Conservation (phyloP, 2,329 filamentous ascomycete genomes). For the Dactylonectria macrodidyma region DNA sequence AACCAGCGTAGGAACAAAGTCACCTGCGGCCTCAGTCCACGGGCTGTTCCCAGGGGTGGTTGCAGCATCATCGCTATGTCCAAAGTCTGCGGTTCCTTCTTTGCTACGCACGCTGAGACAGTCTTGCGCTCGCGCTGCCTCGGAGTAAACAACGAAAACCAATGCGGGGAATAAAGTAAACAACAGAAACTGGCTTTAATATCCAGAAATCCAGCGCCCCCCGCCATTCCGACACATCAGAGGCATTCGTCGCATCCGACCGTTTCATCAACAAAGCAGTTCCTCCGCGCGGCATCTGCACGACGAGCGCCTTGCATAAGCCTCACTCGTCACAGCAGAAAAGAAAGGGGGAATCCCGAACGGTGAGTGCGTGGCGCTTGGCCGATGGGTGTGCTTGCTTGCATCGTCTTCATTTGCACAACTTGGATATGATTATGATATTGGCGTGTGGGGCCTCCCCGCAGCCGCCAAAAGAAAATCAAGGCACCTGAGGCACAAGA, state of each 20-base stretch:
- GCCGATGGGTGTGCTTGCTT: constrained; percentile 7
- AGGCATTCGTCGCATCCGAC: constrained; percentile 3
- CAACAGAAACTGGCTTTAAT: background rate
- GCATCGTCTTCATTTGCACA: constrained; percentile 26
- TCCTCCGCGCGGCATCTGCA: constrained; percentile 3
- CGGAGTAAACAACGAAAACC: background rate
- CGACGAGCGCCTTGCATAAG: constrained; percentile 25
- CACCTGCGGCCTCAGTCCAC: constrained; percentile 1
- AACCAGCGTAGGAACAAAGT: background rate
- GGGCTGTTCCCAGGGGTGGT: background rate
- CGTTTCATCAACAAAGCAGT: constrained; percentile 1
- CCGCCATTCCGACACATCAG: background rate
- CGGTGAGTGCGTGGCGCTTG: background rate
- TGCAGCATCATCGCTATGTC: background rate
- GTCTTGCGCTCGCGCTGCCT: background rate
- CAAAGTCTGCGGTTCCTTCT: background rate
- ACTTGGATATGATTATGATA: background rate
- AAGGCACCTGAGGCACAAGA: constrained; percentile 9
- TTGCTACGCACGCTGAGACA: background rate
- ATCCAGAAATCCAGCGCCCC: constrained; percentile 8
- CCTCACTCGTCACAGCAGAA: constrained; percentile 16
- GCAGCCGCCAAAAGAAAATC: constrained; percentile 6
- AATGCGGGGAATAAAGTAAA: background rate
- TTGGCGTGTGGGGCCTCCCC: background rate
- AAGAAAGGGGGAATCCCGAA: background rate